Evolutionary conservation across 2,329 filamentous ascomycete genomes (phyloP).

Genomic region (Colletotrichum tropicicola): DNA sequence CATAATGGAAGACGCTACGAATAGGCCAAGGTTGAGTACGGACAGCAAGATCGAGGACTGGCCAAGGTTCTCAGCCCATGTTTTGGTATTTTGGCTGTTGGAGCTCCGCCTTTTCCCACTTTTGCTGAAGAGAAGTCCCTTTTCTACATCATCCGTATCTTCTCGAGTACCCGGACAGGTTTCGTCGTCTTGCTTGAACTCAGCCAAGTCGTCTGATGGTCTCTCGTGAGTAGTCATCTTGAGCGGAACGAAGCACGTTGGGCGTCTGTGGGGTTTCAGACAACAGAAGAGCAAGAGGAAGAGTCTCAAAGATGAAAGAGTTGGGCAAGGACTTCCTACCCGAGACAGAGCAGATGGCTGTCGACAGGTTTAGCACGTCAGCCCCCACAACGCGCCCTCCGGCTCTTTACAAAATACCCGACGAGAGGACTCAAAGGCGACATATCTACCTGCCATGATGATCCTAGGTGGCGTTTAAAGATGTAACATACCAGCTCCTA

Average conservation of each 20-base stretch:
- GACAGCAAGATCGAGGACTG: neutral
- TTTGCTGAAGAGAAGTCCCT: neutral
- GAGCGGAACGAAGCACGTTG: too few relatives aligned
- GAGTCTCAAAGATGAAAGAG: neutral
- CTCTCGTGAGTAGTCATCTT: too few relatives aligned
- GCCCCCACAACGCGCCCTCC: too few relatives aligned
- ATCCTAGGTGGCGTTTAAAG: neutral
- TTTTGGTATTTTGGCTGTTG: neutral
- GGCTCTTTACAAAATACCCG: too few relatives aligned
- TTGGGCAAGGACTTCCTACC: too few relatives aligned
- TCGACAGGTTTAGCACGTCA: too few relatives aligned
- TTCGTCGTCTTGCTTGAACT: neutral
- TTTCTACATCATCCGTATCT: neutral
- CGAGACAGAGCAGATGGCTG: neutral
- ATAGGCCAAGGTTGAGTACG: neutral
- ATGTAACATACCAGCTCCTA: neutral
- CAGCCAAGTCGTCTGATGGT: neutral
- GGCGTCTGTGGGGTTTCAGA: neutral
- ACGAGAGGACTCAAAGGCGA: too few relatives aligned
- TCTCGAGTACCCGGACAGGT: neutral
- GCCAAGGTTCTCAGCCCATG: neutral
- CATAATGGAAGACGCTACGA: neutral
- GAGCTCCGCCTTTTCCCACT: neutral
- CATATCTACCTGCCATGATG: neutral
- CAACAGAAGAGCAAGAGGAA: neutral